Conservation (phyloP, 352 stramenopile genomes). For the Phytophthora cajani region DNA sequence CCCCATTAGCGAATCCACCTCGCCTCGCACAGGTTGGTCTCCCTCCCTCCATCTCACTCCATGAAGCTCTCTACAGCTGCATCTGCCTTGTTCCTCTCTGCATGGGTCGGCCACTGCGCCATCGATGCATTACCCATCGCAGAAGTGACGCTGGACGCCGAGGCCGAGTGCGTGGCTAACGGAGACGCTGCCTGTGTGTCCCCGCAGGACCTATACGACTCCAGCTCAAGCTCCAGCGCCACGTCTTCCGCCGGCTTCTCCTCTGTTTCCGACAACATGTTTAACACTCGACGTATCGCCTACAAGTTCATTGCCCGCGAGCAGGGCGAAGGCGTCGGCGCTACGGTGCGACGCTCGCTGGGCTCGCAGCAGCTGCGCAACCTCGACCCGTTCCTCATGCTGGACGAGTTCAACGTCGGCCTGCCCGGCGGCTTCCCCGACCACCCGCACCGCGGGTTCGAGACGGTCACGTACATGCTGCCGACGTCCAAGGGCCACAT, state of each 20-base stretch:
- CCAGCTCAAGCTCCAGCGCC: background rate
- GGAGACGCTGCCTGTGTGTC: constrained; percentile 31
- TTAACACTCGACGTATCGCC: constrained; percentile 47
- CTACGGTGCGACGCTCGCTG: constrained; percentile 61
- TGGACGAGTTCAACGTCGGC: constrained; percentile 62
- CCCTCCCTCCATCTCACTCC: background rate
- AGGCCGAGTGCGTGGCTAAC: constrained; percentile 35
- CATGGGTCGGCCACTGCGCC: background rate
- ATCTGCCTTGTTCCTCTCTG: constrained; percentile 1
- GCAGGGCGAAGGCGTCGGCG: constrained; percentile 61
- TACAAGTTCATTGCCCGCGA: constrained; percentile 63
- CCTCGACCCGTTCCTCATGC: constrained; percentile 67
- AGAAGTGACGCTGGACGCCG: constrained; percentile 15
- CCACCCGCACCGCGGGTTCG: constrained; percentile 79
- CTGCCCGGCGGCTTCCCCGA: constrained; percentile 87
- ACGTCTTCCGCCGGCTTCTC: constrained; percentile 6
- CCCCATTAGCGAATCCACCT: constrained; percentile 4
- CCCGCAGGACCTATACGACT: constrained; percentile 13
- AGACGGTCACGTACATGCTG: constrained; percentile 74
- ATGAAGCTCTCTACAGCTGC: constrained; percentile 13
- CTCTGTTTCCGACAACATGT: constrained; percentile 25
- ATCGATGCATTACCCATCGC: constrained; percentile 9
- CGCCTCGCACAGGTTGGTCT: constrained; percentile 17
- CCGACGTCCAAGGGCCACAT: constrained; percentile 19
- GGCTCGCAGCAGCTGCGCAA: constrained; percentile 55